Evolutionary conservation across 208 protist genomes (phyloP).

Genomic region (Porcisia deanei): DNA sequence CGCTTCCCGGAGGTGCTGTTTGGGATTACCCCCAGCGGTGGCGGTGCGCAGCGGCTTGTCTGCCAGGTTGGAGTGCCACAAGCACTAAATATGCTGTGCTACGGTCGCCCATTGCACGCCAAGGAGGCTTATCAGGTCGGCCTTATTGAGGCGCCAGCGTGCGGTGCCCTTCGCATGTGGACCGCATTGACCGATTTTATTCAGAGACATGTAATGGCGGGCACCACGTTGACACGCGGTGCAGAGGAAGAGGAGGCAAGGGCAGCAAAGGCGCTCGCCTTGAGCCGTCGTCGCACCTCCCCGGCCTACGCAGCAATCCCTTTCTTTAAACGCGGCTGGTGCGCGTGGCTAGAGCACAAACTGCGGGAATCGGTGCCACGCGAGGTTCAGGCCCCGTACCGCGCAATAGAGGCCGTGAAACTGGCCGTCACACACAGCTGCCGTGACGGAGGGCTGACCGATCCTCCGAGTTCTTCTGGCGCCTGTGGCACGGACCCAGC

Average conservation of each 20-base stretch:
- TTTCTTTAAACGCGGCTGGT: conserved; percentile 36
- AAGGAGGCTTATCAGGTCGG: conserved; percentile 56
- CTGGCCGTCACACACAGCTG: conserved; percentile 27
- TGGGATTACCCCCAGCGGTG: conserved; percentile 79
- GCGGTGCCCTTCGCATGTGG: conserved; percentile 13
- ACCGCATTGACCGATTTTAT: conserved; percentile 15
- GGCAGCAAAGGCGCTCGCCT: conserved; percentile 8
- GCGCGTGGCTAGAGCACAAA: conserved; percentile 46
- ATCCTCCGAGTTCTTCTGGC: not conserved
- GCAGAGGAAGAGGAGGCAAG: not conserved
- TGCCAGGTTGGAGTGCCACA: conserved; percentile 62
- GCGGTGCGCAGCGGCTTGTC: conserved; percentile 77
- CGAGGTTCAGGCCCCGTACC: conserved; percentile 42
- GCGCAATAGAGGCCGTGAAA: conserved; percentile 48
- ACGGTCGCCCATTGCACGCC: conserved; percentile 36
- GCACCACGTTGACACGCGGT: not conserved
- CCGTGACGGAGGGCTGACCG: not conserved
- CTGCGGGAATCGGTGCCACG: conserved; percentile 43
- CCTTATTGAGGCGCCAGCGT: conserved; percentile 50
- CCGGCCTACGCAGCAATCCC: conserved; percentile 9
- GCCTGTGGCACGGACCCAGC: not conserved
- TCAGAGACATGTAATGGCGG: not conserved
- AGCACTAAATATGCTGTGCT: conserved; percentile 44
- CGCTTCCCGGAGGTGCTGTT: conserved; percentile 69
- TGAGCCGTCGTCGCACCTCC: conserved; percentile 19